Base-by-base conservation (phyloP, 768 basidiomycete genomes). In the Leccinum rimulosum region DNA sequence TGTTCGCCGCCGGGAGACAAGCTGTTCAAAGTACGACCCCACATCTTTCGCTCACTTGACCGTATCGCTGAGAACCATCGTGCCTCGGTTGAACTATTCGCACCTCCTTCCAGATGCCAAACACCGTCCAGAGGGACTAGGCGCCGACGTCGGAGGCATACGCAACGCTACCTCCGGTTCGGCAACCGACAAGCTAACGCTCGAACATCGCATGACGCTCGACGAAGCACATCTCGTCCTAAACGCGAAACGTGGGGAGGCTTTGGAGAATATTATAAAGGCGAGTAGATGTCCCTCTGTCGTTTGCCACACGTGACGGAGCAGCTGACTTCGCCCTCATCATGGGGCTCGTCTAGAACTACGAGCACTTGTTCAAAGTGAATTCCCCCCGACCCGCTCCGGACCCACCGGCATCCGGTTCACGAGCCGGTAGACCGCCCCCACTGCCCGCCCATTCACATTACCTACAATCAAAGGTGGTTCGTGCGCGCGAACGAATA, bases 381-480 rank as follows among this genome's bases (percentile, higher is more conserved):
- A 99, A 99, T 72, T 80, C 87, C 25, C 88, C 88, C 11, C 79
- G 84, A n/a, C 79, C 85, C 47, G 72, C 81, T 50, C 77, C 84
- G 14, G 78, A 80, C 59, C 75, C 66, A 56, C 80, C 80, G 65
- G 75, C 74, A 38, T 59, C 80, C 8, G 63, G 70, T 31, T 30
- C 68, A 55, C 67, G 66, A 43, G 66, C 80, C 14, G 76, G 81
- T 38, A 83, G 79, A 70, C 75, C 74, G 25, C 70, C 75, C 5
- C 64, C 75, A 25, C 76, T 73, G 28, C 80, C 80, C 22, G 66
- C 75, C 38, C 80, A 93, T 70, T 95, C 93, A 36, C 92, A 95
- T 74, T 98, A 98, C 74, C 80, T 98, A 12, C 95, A 96, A 71
- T 95, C 93, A 33, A 99, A 99, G 76, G 93, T 99, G n/a, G 84